phyloP scores from a whole-genome alignment of 257 asterid genomes.

The Scutellaria barbata region DNA sequence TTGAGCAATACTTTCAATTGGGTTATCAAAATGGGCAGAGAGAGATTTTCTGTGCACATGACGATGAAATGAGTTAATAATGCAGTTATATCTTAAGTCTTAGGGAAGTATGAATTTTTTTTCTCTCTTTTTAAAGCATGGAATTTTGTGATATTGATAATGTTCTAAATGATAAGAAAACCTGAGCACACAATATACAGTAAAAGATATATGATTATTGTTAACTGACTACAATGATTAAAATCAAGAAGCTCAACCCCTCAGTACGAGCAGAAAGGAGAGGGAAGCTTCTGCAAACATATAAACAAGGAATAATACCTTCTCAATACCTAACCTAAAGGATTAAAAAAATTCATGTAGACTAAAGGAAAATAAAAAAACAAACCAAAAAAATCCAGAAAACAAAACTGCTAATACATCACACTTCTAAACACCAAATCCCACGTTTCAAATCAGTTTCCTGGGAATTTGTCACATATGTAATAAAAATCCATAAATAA shows the following conservation, averaged over 20 bases:
- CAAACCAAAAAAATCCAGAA: neutral
- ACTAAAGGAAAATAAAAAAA: neutral
- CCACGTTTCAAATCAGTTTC: neutral
- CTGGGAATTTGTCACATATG: neutral
- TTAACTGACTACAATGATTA: neutral
- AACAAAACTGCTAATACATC: neutral
- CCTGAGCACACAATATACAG: neutral
- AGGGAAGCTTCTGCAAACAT: neutral
- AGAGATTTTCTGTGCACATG: neutral
- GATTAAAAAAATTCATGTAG: neutral
- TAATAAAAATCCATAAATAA: neutral
- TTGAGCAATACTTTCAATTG: neutral
- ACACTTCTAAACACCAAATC: slow-evolving; percentile 17
- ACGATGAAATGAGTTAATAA: neutral
- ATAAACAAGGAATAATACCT: neutral
- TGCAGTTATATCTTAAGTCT: neutral
- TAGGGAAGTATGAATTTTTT: no score
- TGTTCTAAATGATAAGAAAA: neutral
- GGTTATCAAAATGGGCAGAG: neutral
- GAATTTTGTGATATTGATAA: neutral
- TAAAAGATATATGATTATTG: neutral
- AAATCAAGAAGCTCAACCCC: neutral
- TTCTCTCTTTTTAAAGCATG: neutral
- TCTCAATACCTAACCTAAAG: neutral
- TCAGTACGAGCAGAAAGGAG: neutral